Percentiles rank a stretch among this genome's conserved stretches.
These are phyloP conservation scores for Passiflora organensis DNA, from an alignment of 345 rosid species.

Conservation along the genomic window DNA sequence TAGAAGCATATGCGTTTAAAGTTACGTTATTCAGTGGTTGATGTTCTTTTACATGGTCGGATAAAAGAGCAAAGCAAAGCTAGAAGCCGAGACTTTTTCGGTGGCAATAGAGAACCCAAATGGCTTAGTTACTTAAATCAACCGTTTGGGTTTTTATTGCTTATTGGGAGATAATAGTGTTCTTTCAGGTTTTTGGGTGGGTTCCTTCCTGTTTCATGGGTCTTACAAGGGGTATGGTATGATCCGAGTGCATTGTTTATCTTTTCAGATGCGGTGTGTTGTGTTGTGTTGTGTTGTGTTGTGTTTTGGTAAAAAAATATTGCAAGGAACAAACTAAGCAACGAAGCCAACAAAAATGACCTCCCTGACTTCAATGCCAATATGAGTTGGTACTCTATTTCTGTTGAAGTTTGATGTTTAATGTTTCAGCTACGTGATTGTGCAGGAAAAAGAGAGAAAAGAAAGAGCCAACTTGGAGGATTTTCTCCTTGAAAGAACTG, in stretches of 20 bases:
- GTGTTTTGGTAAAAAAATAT: too few relatives aligned
- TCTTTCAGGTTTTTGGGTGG: not conserved
- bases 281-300: too few relatives aligned
- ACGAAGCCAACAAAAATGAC: too few relatives aligned
- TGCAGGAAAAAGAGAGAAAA: conserved; percentile 53
- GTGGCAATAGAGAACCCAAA: not conserved
- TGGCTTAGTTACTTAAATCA: not conserved
- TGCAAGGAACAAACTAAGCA: too few relatives aligned
- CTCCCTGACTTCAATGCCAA: too few relatives aligned
- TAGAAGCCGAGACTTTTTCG: too few relatives aligned
- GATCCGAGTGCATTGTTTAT: too few relatives aligned
- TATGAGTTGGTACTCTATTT: too few relatives aligned
- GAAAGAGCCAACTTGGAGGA: conserved; percentile 68
- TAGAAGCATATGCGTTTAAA: not conserved
- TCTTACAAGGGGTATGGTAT: not conserved
- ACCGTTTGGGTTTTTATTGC: not conserved
- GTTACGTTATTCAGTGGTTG: not conserved
- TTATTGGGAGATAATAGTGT: not conserved
- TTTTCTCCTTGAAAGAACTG: conserved; percentile 79
- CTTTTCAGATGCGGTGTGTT: too few relatives aligned
- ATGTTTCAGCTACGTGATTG: conserved; percentile 5
- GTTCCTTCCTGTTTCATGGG: conserved; percentile 8
- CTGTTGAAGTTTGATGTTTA: conserved; percentile 10
- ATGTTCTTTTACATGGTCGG: not conserved
- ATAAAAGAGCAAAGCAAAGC: not conserved